Base-by-base conservation (phyloP, 1,139 yeast species). In the Hansenula sp. region DNA sequence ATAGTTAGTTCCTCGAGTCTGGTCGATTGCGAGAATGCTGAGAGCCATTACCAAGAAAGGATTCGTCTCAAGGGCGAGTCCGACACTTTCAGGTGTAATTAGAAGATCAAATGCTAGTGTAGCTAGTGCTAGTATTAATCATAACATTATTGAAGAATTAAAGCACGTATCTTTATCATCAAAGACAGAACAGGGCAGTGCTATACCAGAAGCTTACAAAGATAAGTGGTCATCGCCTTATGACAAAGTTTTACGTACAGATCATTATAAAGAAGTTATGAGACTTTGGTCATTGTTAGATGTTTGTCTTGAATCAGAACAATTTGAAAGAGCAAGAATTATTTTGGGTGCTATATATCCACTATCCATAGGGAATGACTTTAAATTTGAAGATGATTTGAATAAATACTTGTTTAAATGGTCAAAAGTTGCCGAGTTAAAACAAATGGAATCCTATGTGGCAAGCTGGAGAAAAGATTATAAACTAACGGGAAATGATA, bases 211-310 rank as follows among this genome's bases (percentile, higher is more conserved):
- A 16, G 22, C 12, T 5, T 11, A 16, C 5, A 2, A 11, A 8
- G 14, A 13, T 9, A 19, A 18, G 7, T 36, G 38, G 27, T 37
- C 43, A 17, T 22, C 22, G 8, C 34, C 43, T 4, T 42, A 46
- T 18, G 56, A 73, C 2, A 75, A 68, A 4, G 56, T 54, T 19
- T 40, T 40, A n/a, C 46, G 56, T 34, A 51, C 52, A 35, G 71
- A 75, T 0, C 72, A 70, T 51, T 73, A 79, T 3, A 73, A 74
- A 52, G 84, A 80, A 45, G 75, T 79, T 27, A 67, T 74, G 39
- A 87, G 84, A 54, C 66, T 85, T 16, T 87, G 88, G 77, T 76
- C 92, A 2, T 63, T 89, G 28, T 67, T 88, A 31, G 96, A 88
- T 54, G 95, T 95, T 0, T 82, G 94, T 50, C 59, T 90, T 30